A percentile compares a stretch with the other conserved stretches of the same genome.
These are phyloP conservation scores for Batkoa obscura DNA, from an alignment of 371 early-diverging fungal species.

Conservation along the genomic window DNA sequence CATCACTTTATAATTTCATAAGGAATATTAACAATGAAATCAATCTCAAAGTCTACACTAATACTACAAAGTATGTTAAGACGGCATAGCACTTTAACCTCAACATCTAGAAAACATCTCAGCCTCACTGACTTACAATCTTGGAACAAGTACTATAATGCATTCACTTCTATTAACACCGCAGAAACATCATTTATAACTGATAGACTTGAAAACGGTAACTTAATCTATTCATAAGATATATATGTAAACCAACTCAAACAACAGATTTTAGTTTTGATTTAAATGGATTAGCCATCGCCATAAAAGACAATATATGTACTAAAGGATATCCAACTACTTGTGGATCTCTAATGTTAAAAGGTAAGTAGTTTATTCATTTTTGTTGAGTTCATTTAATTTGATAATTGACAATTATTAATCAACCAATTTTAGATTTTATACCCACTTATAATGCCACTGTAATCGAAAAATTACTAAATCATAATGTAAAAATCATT, in stretches of 20 bases:
- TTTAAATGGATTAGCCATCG: constrained; percentile 38
- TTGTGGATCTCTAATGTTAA: constrained; percentile 41
- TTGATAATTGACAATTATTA: too few relatives aligned
- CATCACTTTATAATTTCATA: too few relatives aligned
- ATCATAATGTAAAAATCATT: constrained; percentile 46
- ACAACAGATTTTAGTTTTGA: too few relatives aligned
- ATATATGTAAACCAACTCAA: too few relatives aligned
- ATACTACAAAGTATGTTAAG: too few relatives aligned
- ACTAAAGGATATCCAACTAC: constrained; percentile 35
- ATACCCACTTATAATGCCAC: constrained; percentile 25
- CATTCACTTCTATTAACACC: neutral
- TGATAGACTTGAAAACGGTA: too few relatives aligned
- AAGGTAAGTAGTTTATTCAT: constrained; percentile 15
- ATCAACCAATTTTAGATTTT: too few relatives aligned
- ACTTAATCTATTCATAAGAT: too few relatives aligned
- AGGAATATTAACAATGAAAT: too few relatives aligned
- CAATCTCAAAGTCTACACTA: too few relatives aligned
- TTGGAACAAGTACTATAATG: neutral
- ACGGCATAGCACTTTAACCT: neutral
- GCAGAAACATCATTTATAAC: too few relatives aligned
- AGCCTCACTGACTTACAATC: neutral
- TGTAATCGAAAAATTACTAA: constrained; percentile 31
- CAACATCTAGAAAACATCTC: neutral
- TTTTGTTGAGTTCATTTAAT: too few relatives aligned
- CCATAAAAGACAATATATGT: constrained; percentile 56